Percentiles rank a stretch among this genome's conserved stretches.
Evolutionary conservation across 495 filamentous ascomycete genomes (phyloP).

Genomic region (Usnea hakonensis): DNA sequence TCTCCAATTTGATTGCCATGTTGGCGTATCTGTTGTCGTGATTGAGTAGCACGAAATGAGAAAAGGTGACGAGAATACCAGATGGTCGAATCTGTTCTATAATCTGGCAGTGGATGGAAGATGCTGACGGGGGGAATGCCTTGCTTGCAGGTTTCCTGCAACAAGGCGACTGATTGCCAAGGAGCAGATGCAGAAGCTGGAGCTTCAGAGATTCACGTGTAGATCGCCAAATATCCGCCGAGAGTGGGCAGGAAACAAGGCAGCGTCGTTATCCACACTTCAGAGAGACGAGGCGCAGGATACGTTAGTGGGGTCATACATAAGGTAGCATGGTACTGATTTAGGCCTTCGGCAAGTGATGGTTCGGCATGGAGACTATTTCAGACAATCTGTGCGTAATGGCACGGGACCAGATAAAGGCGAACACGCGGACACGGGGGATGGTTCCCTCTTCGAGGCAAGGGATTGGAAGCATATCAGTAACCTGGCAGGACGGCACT

Average conservation of each 20-base stretch:
- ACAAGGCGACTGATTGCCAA: slow-evolving; percentile 1
- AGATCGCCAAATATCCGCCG: background rate
- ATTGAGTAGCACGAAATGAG: background rate
- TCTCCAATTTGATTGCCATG: slow-evolving; percentile 17
- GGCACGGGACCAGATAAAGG: background rate
- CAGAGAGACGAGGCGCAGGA: background rate
- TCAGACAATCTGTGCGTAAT: background rate
- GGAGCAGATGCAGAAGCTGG: background rate
- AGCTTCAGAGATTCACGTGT: background rate
- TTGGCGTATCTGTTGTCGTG: background rate
- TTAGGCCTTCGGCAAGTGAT: background rate
- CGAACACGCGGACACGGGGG: background rate
- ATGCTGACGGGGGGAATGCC: background rate
- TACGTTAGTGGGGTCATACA: no score
- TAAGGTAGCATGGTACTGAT: background rate
- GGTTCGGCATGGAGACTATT: background rate
- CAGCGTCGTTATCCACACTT: slow-evolving; percentile 1
- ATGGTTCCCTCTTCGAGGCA: background rate
- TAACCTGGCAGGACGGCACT: background rate
- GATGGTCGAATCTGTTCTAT: background rate
- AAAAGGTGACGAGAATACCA: background rate
- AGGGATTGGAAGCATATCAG: background rate
- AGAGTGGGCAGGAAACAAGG: background rate
- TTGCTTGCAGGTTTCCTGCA: background rate
- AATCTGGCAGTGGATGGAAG: background rate